phyloP scores from a whole-genome alignment of 78 protist species.

The Pigoraptor vietnamica region DNA sequence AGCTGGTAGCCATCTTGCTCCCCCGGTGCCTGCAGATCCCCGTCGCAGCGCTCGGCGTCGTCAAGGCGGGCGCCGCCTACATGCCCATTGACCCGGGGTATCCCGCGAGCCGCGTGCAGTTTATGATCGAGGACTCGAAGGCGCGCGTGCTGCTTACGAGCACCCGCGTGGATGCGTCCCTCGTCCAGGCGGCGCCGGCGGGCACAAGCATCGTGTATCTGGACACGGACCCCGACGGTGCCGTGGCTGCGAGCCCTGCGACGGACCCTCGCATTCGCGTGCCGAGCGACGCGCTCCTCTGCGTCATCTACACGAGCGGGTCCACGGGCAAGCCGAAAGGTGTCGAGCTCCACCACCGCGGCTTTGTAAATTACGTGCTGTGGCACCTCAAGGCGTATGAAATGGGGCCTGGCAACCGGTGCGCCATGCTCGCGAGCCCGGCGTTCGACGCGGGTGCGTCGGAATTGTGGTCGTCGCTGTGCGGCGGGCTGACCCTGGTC shows the following conservation, averaged over 20 bases:
- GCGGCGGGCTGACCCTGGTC: not conserved
- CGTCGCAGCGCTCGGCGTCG: not conserved
- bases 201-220: not conserved
- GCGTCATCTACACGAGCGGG: slow-evolving; percentile 32
- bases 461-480: not conserved
- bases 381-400: not conserved
- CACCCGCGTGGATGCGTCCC: not conserved
- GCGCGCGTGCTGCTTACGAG: not conserved
- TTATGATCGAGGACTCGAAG: not conserved
- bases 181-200: not conserved
- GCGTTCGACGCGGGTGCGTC: not conserved
- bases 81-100: not conserved
- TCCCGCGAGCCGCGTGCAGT: not conserved
- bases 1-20: not conserved
- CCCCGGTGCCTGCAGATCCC: not conserved
- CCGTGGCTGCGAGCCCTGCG: not conserved
- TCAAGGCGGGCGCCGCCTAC: not conserved
- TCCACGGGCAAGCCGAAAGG: slow-evolving; percentile 46
- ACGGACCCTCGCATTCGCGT: not conserved
- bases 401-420: not conserved
- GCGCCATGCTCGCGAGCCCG: not conserved
- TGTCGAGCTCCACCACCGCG: not conserved
- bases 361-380: not conserved
- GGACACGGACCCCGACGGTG: not conserved
- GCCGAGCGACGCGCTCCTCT: slow-evolving; percentile 6